Conservation (phyloP, 176 grass and related monocot genomes). For the Aegilops tauschii region DNA sequence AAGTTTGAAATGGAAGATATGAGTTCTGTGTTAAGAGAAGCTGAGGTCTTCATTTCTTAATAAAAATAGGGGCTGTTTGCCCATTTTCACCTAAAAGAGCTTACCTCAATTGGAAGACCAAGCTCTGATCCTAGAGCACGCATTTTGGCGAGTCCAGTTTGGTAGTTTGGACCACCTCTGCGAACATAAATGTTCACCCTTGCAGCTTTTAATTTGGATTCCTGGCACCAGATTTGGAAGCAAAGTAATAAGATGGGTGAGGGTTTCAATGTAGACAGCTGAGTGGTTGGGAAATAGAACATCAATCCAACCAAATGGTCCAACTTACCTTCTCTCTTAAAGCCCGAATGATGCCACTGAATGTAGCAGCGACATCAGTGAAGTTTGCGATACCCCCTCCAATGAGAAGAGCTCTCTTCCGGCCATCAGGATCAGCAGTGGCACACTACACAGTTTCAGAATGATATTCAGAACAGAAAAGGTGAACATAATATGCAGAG, state of each 20-base stretch:
- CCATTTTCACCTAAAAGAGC: neutral
- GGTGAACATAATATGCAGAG: neutral
- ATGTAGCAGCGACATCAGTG: constrained; percentile 92
- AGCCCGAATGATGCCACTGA: constrained; percentile 87
- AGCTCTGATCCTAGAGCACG: constrained; percentile 66
- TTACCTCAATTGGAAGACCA: constrained; percentile 84
- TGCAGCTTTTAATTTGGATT: constrained; percentile 89
- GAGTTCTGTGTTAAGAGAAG: neutral
- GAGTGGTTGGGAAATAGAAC: constrained; percentile 23
- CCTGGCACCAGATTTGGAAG: constrained; percentile 41
- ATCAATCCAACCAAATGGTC: neutral
- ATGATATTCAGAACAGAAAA: neutral
- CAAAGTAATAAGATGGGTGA: constrained; percentile 19
- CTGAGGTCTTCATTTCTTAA: neutral
- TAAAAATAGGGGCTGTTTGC: neutral
- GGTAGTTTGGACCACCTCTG: constrained; percentile 95
- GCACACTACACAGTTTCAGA: constrained; percentile 48
- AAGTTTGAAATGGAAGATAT: neutral
- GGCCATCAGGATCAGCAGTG: constrained; percentile 90
- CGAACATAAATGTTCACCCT: constrained; percentile 90
- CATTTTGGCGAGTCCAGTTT: constrained; percentile 95
- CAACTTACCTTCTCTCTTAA: constrained; percentile 83
- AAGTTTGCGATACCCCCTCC: constrained; percentile 98
- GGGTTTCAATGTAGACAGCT: constrained; percentile 20
- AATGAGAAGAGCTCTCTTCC: constrained; percentile 85